Evolutionary conservation across 495 filamentous ascomycete species (phyloP).

Genomic region (Penicillium waksmanii): DNA sequence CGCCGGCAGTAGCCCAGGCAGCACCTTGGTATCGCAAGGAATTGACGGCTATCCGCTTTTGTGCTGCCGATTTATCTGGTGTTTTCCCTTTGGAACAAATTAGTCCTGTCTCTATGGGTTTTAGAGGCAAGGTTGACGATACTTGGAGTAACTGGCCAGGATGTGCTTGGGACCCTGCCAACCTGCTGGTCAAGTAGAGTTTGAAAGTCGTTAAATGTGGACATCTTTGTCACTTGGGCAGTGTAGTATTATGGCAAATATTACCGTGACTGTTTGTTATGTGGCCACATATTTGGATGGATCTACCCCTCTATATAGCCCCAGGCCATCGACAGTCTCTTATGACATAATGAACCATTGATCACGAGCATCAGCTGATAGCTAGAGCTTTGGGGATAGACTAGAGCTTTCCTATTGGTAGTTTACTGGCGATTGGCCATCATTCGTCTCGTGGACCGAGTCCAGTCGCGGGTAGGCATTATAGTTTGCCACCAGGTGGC

Average conservation of each 20-base stretch:
- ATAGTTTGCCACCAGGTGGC: not conserved
- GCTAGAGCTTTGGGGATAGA: not conserved
- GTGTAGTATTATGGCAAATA: no score
- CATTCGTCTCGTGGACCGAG: not conserved
- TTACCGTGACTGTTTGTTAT: not conserved
- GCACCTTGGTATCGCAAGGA: conserved; percentile 35
- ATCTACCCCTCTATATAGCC: not conserved
- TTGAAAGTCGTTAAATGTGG: conserved; percentile 26
- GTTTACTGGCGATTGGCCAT: not conserved
- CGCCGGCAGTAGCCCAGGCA: conserved; percentile 38
- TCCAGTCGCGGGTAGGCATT: not conserved
- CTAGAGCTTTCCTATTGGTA: not conserved
- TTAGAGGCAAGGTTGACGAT: not conserved
- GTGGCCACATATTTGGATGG: not conserved
- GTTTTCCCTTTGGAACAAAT: not conserved
- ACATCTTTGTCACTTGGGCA: conserved; percentile 4
- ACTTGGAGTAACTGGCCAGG: conserved; percentile 15
- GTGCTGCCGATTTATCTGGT: conserved; percentile 12
- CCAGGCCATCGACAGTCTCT: not conserved
- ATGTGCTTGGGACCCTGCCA: conserved; percentile 16
- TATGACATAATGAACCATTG: not conserved
- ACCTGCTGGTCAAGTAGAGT: conserved; percentile 28
- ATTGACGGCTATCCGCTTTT: conserved; percentile 22
- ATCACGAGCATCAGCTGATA: not conserved
- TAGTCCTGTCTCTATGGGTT: not conserved